phyloP scores from a whole-genome alignment of 164 flowering plant genomes.

The Amborella trichopoda region DNA sequence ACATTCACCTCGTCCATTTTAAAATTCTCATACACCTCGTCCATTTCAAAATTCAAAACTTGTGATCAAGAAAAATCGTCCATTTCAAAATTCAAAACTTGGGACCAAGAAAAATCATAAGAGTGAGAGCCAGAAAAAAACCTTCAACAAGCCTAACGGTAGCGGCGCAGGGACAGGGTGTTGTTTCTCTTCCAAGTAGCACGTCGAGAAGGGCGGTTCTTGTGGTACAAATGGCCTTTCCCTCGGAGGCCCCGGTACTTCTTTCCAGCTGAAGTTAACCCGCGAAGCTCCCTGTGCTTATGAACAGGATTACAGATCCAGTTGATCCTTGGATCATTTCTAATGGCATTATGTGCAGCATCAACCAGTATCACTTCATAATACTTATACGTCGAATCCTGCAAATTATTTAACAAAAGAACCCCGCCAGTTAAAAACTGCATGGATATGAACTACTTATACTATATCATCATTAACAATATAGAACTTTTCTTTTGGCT shows the following conservation, averaged over 20 bases:
- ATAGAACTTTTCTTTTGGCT: too few species aligned
- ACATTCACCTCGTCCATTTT: too few species aligned
- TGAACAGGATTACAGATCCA: slow-evolving; percentile 49
- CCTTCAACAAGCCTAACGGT: slow-evolving; percentile 34
- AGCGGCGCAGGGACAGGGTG: slow-evolving; percentile 64
- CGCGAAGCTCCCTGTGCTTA: slow-evolving; percentile 48
- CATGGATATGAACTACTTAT: too few species aligned
- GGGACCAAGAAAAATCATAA: too few species aligned
- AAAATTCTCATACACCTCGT: too few species aligned
- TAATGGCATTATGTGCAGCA: slow-evolving; percentile 49
- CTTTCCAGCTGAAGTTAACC: slow-evolving; percentile 47
- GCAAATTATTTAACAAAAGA: too few species aligned
- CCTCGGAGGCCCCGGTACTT: slow-evolving; percentile 41
- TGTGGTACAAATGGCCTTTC: slow-evolving; percentile 37
- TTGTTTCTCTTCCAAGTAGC: slow-evolving; percentile 85
- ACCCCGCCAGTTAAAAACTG: too few species aligned
- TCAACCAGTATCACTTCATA: slow-evolving; percentile 59
- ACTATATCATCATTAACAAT: too few species aligned
- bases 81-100: too few species aligned
- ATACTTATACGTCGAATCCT: slow-evolving; percentile 69
- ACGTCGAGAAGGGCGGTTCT: slow-evolving; percentile 33
- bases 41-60: too few species aligned
- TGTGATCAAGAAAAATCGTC: too few species aligned
- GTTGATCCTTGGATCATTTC: slow-evolving; percentile 61
- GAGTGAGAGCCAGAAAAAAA: too few species aligned